Conservation (phyloP, 768 basidiomycete genomes). For the Lyophyllum shimeji region DNA sequence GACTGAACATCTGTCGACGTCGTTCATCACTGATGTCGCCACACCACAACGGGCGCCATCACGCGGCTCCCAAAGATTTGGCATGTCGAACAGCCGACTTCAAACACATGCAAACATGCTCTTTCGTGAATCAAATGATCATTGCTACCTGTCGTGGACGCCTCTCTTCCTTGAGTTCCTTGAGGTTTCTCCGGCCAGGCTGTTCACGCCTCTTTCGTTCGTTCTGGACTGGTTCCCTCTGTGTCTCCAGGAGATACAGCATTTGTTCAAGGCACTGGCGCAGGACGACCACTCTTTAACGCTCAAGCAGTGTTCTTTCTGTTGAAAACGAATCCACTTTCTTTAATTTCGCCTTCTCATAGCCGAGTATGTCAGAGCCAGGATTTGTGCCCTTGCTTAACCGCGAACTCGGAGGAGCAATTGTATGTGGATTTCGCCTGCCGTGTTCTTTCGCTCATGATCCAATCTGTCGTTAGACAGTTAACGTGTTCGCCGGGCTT, state of each 20-base stretch:
- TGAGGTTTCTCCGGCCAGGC: constrained; percentile 11
- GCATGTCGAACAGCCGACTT: neutral
- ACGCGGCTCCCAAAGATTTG: neutral
- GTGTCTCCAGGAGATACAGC: constrained; percentile 20
- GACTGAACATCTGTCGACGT: neutral
- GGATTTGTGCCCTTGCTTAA: constrained; percentile 29
- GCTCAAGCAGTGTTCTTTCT: constrained; percentile 10
- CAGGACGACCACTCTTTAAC: constrained; percentile 36
- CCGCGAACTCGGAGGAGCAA: constrained; percentile 33
- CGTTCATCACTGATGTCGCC: neutral
- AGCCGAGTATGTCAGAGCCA: constrained; percentile 15
- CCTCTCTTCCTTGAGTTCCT: constrained; percentile 11
- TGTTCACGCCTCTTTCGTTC: constrained; percentile 11
- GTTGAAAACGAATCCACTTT: constrained; percentile 8
- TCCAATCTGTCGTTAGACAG: constrained; percentile 29
- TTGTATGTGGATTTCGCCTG: constrained; percentile 28
- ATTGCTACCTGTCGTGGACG: neutral
- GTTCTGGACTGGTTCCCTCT: constrained; percentile 24
- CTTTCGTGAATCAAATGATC: constrained; percentile 3
- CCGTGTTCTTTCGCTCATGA: neutral
- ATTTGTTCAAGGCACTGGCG: constrained; percentile 27
- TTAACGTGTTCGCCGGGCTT: constrained; percentile 52
- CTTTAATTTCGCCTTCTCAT: constrained; percentile 1
- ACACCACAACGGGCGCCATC: neutral
- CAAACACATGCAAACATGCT: constrained; percentile 15